Evolutionary conservation across 768 basidiomycete species (phyloP).

Genomic region (Boletus vermiculosoides): DNA sequence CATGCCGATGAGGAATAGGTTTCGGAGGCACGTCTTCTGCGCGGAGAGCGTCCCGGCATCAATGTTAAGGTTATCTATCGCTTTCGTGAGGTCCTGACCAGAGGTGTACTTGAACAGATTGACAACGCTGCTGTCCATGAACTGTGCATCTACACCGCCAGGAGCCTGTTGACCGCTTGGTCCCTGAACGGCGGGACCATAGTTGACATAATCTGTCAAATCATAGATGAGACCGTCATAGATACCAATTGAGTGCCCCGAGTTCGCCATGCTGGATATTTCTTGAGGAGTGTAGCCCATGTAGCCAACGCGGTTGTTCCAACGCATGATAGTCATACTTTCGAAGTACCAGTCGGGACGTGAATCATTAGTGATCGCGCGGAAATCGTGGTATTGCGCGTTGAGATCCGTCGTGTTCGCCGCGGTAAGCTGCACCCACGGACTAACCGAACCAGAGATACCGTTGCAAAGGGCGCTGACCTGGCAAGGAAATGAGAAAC

Average conservation of each 20-base stretch:
- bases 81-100: slow-evolving; percentile 81
- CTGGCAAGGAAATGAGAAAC: slow-evolving; percentile 34
- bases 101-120: slow-evolving; percentile 73
- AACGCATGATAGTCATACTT: slow-evolving; percentile 90
- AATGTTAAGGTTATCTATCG: slow-evolving; percentile 60
- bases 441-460: slow-evolving; percentile 73
- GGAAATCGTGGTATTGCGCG: slow-evolving; percentile 93
- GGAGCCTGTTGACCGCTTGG: slow-evolving; percentile 49
- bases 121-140: slow-evolving; percentile 71
- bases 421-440: slow-evolving; percentile 76
- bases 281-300: slow-evolving; percentile 78
- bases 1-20: slow-evolving; percentile 88
- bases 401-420: slow-evolving; percentile 76
- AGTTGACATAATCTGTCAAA: slow-evolving; percentile 73
- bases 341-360: slow-evolving; percentile 99
- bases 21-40: slow-evolving; percentile 88
- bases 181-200: slow-evolving; percentile 54
- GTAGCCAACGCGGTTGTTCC: slow-evolving; percentile 84
- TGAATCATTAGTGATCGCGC: slow-evolving; percentile 80
- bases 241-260: slow-evolving; percentile 72
- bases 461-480: slow-evolving; percentile 94
- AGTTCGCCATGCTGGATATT: slow-evolving; percentile 65
- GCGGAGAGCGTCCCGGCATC: slow-evolving; percentile 57
- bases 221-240: slow-evolving; percentile 88
- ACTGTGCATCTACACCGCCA: slow-evolving; percentile 46